Base-by-base conservation (phyloP, 768 basidiomycete genomes). In the Phaffia australis region DNA sequence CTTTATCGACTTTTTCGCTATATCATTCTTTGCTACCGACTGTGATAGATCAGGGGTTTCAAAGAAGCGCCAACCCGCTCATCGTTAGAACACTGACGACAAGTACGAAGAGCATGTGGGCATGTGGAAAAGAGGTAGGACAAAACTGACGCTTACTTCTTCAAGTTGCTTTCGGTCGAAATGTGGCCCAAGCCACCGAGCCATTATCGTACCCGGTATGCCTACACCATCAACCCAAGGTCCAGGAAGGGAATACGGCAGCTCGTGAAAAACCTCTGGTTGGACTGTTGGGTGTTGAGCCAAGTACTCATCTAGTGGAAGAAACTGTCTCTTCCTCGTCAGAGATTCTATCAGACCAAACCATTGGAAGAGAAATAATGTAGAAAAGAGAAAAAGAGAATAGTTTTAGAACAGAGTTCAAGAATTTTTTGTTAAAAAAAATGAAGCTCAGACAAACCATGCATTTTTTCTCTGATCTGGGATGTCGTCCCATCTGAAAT, bases 271-370 rank as follows among this genome's bases (percentile, higher is more conserved):
- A 21, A 69, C 54, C 30, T n/a, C 29, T 0, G 56, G 61, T 19
- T 56, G 48, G n/a, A 69, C 63, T 0, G n/a, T 21, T 19, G 63
- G 50, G 21, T 69, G 61, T 4, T 23, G 60, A 14, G n/a, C n/a
- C 27, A 64, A 56, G 51, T 69, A 69, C 19, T 69, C 42, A 32
- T 69, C 63, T 11, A 69, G 67, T 6, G 67, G 48, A 21, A 59
- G 52, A 51, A 69, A 69, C 27, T 69, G 61, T 23, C 67, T 49
- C 15, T 57, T 48, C 15, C 67, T 62, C 27, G 23, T 18, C 21
- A 69, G 67, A 54, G 32, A 7, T 46, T 60, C 35, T 25, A 27
- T n/a, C 29, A 27, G n/a, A n/a, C n/a, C 7, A 27, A 1, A 29
- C 29, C 6, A 35, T 30, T 15, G 46, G 6, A 14, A 8, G 50